Base-by-base conservation (phyloP, 1,284 basidiomycete species). In the Ceratobasidium sp. region DNA sequence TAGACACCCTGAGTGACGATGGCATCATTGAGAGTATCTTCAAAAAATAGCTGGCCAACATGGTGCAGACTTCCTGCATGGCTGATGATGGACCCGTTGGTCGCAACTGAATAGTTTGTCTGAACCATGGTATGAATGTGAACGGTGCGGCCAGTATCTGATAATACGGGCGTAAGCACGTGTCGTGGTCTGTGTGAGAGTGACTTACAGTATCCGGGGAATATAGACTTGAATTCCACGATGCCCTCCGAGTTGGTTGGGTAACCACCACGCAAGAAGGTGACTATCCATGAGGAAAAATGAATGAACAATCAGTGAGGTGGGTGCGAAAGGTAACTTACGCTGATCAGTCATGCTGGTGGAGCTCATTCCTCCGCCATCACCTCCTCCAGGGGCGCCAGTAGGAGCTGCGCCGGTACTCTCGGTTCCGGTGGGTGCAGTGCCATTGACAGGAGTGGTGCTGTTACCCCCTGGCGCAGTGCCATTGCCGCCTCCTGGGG, bases 21-120 rank as follows among this genome's bases (percentile, higher is more conserved):
- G 70, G 76, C 56, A 71, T 79, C 75, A 74, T 86, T 87, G 68
- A 87, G 78, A 3, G 82, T 81, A 71, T 88, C 87, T 35, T 86
- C 85, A 70, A 88, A 87, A 80, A 88, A 88, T 77, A 86, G 86
- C 73, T 88, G 87, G 0, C 87, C 87, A n/a, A 82, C 80, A 76
- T 88, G 85, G 0, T 77, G 77, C 0, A 86, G 79, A 22, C 80
- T 78, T 10, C 82, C 82, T 6, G 82, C 80, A 47, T 75, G 74
- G 71, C 81, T 82, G 43, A 77, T 70, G n/a, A 79, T 72, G 5
- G 80, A 80, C 45, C 79, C 74, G 67, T 78, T 78, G 45, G 73
- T 72, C 20, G 74, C 72, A 20, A 69, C 72, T 8, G 71, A 60
- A 73, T 74, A 78, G 49, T 78, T 74, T 31, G 75, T 70, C 73